Conservation (phyloP, 345 rosid genomes). For the Isatis tinctoria region DNA sequence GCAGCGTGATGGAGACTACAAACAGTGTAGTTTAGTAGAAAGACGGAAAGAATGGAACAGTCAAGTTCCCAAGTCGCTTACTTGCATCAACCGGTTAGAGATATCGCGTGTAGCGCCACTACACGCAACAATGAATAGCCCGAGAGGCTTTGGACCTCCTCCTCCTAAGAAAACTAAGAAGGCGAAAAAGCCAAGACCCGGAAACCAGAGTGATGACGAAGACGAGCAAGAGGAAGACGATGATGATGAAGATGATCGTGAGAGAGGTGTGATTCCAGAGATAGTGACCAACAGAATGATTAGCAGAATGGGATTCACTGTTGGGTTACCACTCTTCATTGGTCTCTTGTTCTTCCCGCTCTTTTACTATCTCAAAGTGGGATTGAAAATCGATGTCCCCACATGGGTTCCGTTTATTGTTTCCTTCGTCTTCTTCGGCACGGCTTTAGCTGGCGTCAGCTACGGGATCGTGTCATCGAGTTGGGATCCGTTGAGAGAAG, state of each 20-base stretch:
- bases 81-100: conserved; percentile 9
- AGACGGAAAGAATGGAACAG: background rate
- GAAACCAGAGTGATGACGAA: conserved; percentile 28
- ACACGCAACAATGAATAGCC: conserved; percentile 58
- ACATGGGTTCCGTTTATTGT: conserved; percentile 83
- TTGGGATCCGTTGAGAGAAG: conserved; percentile 96
- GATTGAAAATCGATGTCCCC: conserved; percentile 72
- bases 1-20: conserved; percentile 18
- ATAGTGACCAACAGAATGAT: conserved; percentile 93
- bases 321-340: conserved; percentile 65
- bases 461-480: conserved; percentile 92
- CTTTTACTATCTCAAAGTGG: conserved; percentile 80
- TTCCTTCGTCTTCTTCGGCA: conserved; percentile 80
- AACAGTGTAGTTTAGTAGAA: background rate
- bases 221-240: conserved; percentile 34
- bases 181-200: conserved; percentile 37
- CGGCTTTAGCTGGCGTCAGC: conserved; percentile 79
- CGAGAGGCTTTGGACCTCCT: conserved; percentile 71
- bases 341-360: conserved; percentile 85
- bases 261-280: conserved; percentile 72
- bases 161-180: conserved; percentile 55
- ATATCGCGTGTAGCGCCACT: conserved; percentile 29
- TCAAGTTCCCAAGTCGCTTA: conserved; percentile 24
- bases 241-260: conserved; percentile 34
- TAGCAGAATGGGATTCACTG: conserved; percentile 71